These are phyloP conservation scores for Lactarius akahatsu DNA, from an alignment of 768 basidiomycete species.

Conservation along the genomic window DNA sequence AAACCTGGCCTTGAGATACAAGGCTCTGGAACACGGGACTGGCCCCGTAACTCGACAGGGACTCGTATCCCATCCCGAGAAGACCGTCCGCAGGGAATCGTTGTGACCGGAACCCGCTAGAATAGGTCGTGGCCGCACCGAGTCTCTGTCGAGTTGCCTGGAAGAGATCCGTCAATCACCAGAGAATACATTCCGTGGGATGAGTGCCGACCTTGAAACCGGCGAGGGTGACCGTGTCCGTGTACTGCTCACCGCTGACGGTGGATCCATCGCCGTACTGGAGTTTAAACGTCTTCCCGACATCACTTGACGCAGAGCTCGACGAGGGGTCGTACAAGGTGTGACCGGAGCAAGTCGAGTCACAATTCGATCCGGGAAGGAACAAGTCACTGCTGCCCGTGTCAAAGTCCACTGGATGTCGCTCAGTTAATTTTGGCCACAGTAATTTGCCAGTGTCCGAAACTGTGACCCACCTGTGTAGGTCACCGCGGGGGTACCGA, in stretches of 20 bases:
- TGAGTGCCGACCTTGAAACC: conserved; percentile 32
- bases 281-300: conserved; percentile 35
- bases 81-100: conserved; percentile 42
- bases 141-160: conserved; percentile 43
- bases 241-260: conserved; percentile 42
- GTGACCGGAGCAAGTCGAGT: conserved; percentile 33
- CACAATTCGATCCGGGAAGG: conserved; percentile 38
- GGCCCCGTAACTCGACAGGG: conserved; percentile 31
- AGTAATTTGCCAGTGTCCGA: no score
- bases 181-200: background rate
- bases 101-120: conserved; percentile 33
- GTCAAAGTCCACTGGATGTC: conserved; percentile 40
- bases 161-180: conserved; percentile 3
- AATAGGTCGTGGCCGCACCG: conserved; percentile 45
- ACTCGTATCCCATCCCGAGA: conserved; percentile 41
- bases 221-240: conserved; percentile 45
- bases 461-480: conserved; percentile 14
- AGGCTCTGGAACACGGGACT: conserved; percentile 42
- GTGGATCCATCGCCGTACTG: conserved; percentile 42
- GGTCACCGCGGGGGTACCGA: conserved; percentile 25
- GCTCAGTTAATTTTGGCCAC: background rate
- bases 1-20: conserved; percentile 37
- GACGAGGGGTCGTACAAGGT: background rate
- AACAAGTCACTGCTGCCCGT: conserved; percentile 38
- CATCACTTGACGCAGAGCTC: conserved; percentile 30